Evolutionary conservation across 805 yeast species (phyloP), one percentile per base, ranked within the genome.

Genomic region (Maudiozyma turicensis): DNA sequence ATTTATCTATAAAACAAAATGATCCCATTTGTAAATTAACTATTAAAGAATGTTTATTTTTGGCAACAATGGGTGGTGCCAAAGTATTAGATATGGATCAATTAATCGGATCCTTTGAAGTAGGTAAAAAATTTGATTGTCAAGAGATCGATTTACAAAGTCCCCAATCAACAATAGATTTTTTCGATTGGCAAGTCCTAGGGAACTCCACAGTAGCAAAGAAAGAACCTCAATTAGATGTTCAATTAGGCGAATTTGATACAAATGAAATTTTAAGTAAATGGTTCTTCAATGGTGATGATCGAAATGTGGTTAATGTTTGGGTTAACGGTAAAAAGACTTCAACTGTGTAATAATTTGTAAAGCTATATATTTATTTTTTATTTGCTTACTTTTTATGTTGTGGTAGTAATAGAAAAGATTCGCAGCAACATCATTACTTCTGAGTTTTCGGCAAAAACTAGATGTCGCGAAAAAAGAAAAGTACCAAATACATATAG

Each of bases 221-320:
- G 30, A 40, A 20, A 47, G 26, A 14, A 41, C 31, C 11, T n/a
- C 28, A 38, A 2, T 38, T 11, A 43, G 31, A 13, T 8, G 38
- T 34, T 30, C 26, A 30, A 32, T 43, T 52, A 33, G 51, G 52
- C 9, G 30, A 29, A 14, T 50, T 55, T 14, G 47, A 48, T 9
- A 37, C 42, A 26, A 70, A 70, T 31, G 78, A 84, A 59, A 59
- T 86, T 48, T 64, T 89, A 3, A 86, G 86, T 52, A 89, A 88
- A 65, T 93, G 99, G 99, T 70, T 91, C 8, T 93, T 88, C 64
- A 77, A 80, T 50, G 98, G 98, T 15, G 99, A 93, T 67, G 97
- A 93, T 64, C 76, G 98, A 60, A 93, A 93, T 63, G 81, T 91
- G 34, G 60, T 69, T 6, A 73, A 73, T 48, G 96, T 91, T 13